phyloP scores from a whole-genome alignment of 2,329 filamentous ascomycete species.

The Pyricularia grisea region DNA sequence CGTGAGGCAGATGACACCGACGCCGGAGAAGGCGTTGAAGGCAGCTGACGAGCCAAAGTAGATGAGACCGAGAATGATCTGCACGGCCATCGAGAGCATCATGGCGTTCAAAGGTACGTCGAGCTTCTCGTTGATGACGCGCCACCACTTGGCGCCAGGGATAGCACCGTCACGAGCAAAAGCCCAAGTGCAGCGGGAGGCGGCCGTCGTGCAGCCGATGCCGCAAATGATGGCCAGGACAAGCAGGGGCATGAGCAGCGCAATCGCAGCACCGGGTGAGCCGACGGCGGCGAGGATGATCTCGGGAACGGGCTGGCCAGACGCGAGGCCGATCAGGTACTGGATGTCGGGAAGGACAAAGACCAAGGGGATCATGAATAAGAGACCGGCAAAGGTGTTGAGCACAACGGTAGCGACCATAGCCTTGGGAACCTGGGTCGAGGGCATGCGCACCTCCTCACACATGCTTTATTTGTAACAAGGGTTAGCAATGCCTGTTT shows the following conservation, averaged over 20 bases:
- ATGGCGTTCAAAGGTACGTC: conserved; percentile 62
- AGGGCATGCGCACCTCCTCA: conserved; percentile 59
- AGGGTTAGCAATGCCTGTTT: background rate
- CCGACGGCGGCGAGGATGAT: conserved; percentile 57
- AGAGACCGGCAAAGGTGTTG: conserved; percentile 56
- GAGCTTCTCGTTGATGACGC: conserved; percentile 48
- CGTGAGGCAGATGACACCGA: conserved; percentile 61
- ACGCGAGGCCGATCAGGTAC: conserved; percentile 40
- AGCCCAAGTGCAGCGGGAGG: conserved; percentile 59
- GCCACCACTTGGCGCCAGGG: conserved; percentile 52
- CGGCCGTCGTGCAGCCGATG: conserved; percentile 59
- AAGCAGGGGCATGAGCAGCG: conserved; percentile 53
- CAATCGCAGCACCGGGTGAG: conserved; percentile 50
- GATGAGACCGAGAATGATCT: conserved; percentile 55
- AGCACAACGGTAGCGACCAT: conserved; percentile 60
- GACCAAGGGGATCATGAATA: conserved; percentile 59
- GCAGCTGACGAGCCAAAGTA: conserved; percentile 61
- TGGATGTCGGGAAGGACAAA: conserved; percentile 59
- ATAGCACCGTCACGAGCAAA: conserved; percentile 64
- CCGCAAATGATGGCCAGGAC: conserved; percentile 59
- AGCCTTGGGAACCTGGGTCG: conserved; percentile 61
- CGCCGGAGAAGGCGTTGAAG: conserved; percentile 65
- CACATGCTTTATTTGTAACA: conserved; percentile 47
- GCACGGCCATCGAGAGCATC: conserved; percentile 59
- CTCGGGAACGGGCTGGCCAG: conserved; percentile 52